These are phyloP conservation scores for Reticulascus tulasneorum DNA, from an alignment of 2,329 filamentous ascomycete genomes.

Conservation along the genomic window DNA sequence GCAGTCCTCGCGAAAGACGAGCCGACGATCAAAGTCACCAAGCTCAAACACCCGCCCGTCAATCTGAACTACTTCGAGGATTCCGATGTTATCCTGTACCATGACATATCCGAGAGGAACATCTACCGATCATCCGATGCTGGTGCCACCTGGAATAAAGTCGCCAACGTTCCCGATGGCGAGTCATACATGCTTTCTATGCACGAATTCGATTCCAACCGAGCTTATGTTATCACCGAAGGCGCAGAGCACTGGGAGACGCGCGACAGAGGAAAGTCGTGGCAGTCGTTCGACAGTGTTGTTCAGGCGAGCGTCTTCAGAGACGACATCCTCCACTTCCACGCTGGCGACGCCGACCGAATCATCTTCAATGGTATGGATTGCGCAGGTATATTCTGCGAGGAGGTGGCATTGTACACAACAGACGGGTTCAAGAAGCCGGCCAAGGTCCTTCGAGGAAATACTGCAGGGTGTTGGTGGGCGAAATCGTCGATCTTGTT, in stretches of 20 bases:
- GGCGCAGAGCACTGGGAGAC: conserved; percentile 76
- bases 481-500: conserved; percentile 75
- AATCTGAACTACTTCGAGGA: conserved; percentile 89
- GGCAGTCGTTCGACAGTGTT: conserved; percentile 68
- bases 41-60: conserved; percentile 62
- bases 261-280: conserved; percentile 74
- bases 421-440: conserved; percentile 74
- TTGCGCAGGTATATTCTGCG: conserved; percentile 61
- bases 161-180: conserved; percentile 62
- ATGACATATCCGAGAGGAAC: conserved; percentile 59
- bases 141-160: conserved; percentile 69
- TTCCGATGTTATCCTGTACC: conserved; percentile 75
- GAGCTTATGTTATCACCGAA: conserved; percentile 75
- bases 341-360: conserved; percentile 77
- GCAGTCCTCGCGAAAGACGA: conserved; percentile 51
- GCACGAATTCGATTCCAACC: conserved; percentile 73
- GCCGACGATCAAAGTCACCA: conserved; percentile 61
- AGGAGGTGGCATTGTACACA: conserved; percentile 68
- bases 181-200: conserved; percentile 61
- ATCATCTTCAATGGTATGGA: conserved; percentile 79
- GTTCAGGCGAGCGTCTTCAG: conserved; percentile 52
- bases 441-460: conserved; percentile 60
- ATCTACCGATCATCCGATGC: conserved; percentile 79
- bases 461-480: conserved; percentile 80
- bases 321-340: conserved; percentile 62